A percentile compares a stretch with the other conserved stretches of the same genome.
Conservation (phyloP, 2,329 filamentous ascomycete genomes). For the Neophaeococcomyces aloes region DNA sequence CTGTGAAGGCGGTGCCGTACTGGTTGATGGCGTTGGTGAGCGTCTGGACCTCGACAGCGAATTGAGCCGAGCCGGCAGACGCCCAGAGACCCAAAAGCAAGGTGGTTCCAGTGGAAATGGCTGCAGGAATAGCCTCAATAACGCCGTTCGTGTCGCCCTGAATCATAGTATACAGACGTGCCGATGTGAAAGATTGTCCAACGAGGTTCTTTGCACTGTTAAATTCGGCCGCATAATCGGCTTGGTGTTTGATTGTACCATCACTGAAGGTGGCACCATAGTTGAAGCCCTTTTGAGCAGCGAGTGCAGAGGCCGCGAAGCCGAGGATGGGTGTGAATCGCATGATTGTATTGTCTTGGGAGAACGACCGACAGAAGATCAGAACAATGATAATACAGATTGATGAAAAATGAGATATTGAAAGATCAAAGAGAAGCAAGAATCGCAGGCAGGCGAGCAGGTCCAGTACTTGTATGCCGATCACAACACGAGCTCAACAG, state of each 20-base stretch:
- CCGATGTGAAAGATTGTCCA: slow-evolving; percentile 34
- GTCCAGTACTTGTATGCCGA: not conserved
- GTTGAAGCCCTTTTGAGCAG: slow-evolving; percentile 37
- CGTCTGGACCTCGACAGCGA: slow-evolving; percentile 64
- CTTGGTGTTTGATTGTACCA: slow-evolving; percentile 32
- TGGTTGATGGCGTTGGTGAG: slow-evolving; percentile 57
- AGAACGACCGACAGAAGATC: not conserved
- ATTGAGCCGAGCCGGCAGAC: slow-evolving; percentile 52
- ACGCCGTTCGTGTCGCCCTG: slow-evolving; percentile 49
- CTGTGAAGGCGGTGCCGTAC: slow-evolving; percentile 56
- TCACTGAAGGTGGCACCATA: slow-evolving; percentile 35
- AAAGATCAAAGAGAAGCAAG: not conserved
- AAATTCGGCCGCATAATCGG: slow-evolving; percentile 37
- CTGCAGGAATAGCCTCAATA: slow-evolving; percentile 68
- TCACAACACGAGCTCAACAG: not conserved
- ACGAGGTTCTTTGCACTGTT: slow-evolving; percentile 34
- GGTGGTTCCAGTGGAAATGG: slow-evolving; percentile 66
- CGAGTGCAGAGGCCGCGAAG: slow-evolving; percentile 24
- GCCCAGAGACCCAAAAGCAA: slow-evolving; percentile 79
- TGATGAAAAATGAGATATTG: not conserved
- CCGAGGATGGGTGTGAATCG: slow-evolving; percentile 25
- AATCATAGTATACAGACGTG: slow-evolving; percentile 54
- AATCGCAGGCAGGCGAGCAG: not conserved
- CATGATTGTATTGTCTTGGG: slow-evolving; percentile 16
- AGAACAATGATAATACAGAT: not conserved